A percentile compares a stretch with the other conserved stretches of the same genome.
These are phyloP conservation scores for Spergularia marina DNA, from an alignment of 148 eudicot species.

Conservation along the genomic window DNA sequence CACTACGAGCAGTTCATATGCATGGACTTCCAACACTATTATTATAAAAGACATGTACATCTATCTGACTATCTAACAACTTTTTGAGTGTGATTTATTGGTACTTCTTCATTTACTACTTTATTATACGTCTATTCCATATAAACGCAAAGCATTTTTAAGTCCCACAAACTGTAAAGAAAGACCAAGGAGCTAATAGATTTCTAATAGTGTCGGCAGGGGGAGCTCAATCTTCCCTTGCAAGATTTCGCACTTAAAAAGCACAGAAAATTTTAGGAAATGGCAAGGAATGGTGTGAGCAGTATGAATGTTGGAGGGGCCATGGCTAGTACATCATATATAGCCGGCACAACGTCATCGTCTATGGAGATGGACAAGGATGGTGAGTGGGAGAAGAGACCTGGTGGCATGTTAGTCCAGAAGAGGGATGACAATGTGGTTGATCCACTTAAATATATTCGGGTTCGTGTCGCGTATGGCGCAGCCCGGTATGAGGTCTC, in stretches of 20 bases:
- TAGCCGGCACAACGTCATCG: background rate
- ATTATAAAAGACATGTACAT: no score
- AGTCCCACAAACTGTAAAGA: conserved; percentile 6
- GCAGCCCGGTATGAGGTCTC: conserved; percentile 34
- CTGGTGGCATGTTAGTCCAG: conserved; percentile 52
- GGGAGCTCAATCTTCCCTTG: background rate
- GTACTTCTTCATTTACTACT: background rate
- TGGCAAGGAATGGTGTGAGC: background rate
- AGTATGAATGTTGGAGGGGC: background rate
- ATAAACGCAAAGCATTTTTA: background rate
- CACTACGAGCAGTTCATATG: no score
- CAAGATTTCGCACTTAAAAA: background rate
- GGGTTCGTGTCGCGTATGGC: conserved; percentile 41
- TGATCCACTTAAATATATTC: conserved; percentile 23
- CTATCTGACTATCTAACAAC: no score
- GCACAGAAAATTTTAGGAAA: background rate
- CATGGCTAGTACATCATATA: conserved; percentile 6
- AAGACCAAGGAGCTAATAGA: background rate
- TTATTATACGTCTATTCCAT: background rate
- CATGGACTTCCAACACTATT: no score
- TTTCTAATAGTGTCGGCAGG: conserved; percentile 1
- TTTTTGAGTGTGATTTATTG: background rate
- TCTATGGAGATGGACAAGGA: conserved; percentile 1
- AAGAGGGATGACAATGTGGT: conserved; percentile 23
- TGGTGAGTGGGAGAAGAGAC: conserved; percentile 42